Evolutionary conservation across 2,329 filamentous ascomycete genomes (phyloP).

Genomic region (Colletotrichum sp.): DNA sequence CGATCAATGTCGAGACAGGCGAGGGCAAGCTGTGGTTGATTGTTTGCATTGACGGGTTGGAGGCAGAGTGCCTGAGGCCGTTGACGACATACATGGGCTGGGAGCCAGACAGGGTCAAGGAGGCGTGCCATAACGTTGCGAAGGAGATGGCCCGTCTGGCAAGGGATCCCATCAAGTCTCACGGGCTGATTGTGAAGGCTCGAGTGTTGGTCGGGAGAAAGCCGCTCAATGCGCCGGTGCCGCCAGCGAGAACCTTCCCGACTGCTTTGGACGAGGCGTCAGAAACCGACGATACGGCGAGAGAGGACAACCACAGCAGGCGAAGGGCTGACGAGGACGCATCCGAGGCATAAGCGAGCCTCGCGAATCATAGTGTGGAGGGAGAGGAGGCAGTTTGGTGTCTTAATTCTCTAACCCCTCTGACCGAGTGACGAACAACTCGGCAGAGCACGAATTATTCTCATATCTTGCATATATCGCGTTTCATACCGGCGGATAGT

Average conservation of each 20-base stretch:
- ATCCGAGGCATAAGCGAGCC: neutral
- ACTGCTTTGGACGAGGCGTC: constrained; percentile 8
- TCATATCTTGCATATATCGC: constrained; percentile 11
- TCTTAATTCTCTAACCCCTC: neutral
- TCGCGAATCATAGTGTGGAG: neutral
- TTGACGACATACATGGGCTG: constrained; percentile 59
- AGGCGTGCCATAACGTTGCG: constrained; percentile 50
- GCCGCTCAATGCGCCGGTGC: constrained; percentile 31
- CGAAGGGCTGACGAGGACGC: neutral
- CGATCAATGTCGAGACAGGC: constrained; percentile 48
- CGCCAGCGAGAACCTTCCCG: neutral
- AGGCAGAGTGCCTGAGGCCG: constrained; percentile 52
- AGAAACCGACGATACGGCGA: constrained; percentile 20
- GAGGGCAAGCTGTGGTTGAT: constrained; percentile 61
- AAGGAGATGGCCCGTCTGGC: constrained; percentile 54
- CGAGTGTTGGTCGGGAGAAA: constrained; percentile 56
- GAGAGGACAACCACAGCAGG: constrained; percentile 2
- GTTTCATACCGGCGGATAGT: neutral
- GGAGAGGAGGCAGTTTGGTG: neutral
- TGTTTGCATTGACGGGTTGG: constrained; percentile 54
- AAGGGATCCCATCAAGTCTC: constrained; percentile 47
- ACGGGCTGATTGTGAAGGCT: constrained; percentile 51
- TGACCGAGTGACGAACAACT: constrained; percentile 7
- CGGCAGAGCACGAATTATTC: constrained; percentile 14
- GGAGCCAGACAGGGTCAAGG: constrained; percentile 53